These are phyloP conservation scores for Pachysandra terminalis DNA, from an alignment of 164 flowering plant species.

Conservation along the genomic window DNA sequence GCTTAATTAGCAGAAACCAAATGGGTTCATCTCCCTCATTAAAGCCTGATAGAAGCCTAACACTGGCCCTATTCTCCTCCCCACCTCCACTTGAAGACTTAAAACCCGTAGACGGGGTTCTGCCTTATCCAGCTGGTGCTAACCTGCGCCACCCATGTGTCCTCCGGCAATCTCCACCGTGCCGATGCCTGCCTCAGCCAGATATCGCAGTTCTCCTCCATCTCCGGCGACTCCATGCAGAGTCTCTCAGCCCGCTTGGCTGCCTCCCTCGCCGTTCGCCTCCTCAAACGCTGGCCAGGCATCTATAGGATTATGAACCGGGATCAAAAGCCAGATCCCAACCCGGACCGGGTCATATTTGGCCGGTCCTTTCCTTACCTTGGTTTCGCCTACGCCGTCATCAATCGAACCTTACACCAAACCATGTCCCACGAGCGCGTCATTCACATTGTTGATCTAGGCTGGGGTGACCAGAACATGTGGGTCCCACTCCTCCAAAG, in stretches of 20 bases:
- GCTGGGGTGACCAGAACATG: constrained; percentile 23
- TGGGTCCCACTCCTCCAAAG: constrained; percentile 28
- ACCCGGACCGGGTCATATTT: constrained; percentile 11
- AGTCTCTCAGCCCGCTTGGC: constrained; percentile 35
- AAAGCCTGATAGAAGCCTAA: constrained; percentile 23
- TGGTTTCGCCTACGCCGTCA: constrained; percentile 18
- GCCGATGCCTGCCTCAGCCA: constrained; percentile 34
- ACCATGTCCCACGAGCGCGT: constrained; percentile 21
- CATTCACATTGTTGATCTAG: constrained; percentile 34
- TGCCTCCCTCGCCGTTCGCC: constrained; percentile 31
- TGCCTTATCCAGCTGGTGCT: constrained; percentile 35
- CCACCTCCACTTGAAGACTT: constrained; percentile 5
- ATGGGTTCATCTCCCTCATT: constrained; percentile 9
- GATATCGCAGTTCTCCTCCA: constrained; percentile 34
- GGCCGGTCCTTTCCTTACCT: constrained; percentile 21
- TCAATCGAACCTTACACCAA: constrained; percentile 13
- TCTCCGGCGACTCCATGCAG: constrained; percentile 42
- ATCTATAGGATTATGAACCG: constrained; percentile 24
- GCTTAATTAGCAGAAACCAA: neutral
- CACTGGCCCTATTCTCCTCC: constrained; percentile 19
- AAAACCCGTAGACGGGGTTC: constrained; percentile 37
- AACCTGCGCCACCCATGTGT: constrained; percentile 31
- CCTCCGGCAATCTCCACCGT: constrained; percentile 35
- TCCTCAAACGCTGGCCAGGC: constrained; percentile 42
- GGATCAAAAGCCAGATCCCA: neutral